A percentile compares a stretch with the other conserved stretches of the same genome.
Evolutionary conservation across 2,329 filamentous ascomycete genomes (phyloP).

Genomic region (Hymenoscyphus albidus): DNA sequence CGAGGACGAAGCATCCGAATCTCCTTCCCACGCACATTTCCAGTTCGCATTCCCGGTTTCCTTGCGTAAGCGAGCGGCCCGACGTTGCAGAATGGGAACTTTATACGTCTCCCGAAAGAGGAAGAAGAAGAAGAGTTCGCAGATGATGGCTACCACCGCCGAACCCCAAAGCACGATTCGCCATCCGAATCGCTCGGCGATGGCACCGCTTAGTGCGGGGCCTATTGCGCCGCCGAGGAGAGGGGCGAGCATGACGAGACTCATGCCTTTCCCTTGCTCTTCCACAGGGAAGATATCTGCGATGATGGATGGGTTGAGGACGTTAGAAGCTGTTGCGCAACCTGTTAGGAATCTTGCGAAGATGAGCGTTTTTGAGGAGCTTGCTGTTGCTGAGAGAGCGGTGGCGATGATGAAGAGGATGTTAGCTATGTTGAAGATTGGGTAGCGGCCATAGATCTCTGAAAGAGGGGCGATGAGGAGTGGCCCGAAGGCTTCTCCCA

Average conservation of each 20-base stretch:
- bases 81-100: slow-evolving; percentile 48
- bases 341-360: slow-evolving; percentile 36
- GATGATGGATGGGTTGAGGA: slow-evolving; percentile 43
- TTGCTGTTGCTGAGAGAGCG: slow-evolving; percentile 42
- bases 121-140: slow-evolving; percentile 42
- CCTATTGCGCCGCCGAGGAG: slow-evolving; percentile 34
- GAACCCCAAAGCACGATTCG: slow-evolving; percentile 50
- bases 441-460: slow-evolving; percentile 41
- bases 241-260: slow-evolving; percentile 33
- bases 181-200: slow-evolving; percentile 48
- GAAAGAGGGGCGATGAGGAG: slow-evolving; percentile 44
- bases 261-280: slow-evolving; percentile 42
- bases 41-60: slow-evolving; percentile 46
- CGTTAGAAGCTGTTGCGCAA: slow-evolving; percentile 27
- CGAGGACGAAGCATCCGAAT: slow-evolving; percentile 47
- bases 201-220: slow-evolving; percentile 34
- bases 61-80: slow-evolving; percentile 41
- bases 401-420: slow-evolving; percentile 49
- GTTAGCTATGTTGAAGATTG: slow-evolving; percentile 43
- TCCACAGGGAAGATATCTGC: slow-evolving; percentile 46
- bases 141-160: slow-evolving; percentile 39
- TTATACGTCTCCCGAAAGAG: slow-evolving; percentile 58
- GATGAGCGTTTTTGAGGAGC: slow-evolving; percentile 43
- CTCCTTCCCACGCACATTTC: slow-evolving; percentile 32
- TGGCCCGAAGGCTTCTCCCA: slow-evolving; percentile 45